Percentiles rank a stretch among this genome's conserved stretches.
phyloP scores from a whole-genome alignment of 2,329 filamentous ascomycete genomes.

The Fonsecaea pedrosoi region DNA sequence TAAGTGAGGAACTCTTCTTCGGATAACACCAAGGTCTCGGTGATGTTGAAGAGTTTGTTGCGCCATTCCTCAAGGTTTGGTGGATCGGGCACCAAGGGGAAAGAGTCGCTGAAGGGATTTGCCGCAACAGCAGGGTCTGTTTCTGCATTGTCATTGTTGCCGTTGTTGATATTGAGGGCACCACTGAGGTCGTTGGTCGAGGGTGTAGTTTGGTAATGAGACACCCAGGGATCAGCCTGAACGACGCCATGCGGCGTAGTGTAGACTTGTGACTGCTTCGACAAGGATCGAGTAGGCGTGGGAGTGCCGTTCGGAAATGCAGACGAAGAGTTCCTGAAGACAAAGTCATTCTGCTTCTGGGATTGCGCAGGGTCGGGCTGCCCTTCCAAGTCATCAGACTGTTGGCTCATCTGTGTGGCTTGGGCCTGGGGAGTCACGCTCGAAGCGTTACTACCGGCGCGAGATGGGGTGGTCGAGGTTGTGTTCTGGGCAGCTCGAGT shows the following conservation, averaged over 20 bases:
- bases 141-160: conserved; percentile 15
- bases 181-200: conserved; percentile 3
- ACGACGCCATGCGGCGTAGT: conserved; percentile 31
- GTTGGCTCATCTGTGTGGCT: conserved; percentile 7
- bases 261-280: conserved; percentile 31
- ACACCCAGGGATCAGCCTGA: conserved; percentile 32
- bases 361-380: conserved; percentile 9
- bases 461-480: conserved; percentile 25
- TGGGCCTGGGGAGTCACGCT: conserved; percentile 14
- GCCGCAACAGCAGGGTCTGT: conserved; percentile 24
- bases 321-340: conserved; percentile 36
- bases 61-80: conserved; percentile 74
- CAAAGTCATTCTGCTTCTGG: conserved; percentile 25
- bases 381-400: conserved; percentile 17
- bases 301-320: conserved; percentile 34
- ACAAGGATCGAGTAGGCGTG: conserved; percentile 16
- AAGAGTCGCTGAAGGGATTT: conserved; percentile 35
- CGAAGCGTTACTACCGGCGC: conserved; percentile 10
- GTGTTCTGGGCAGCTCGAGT: conserved; percentile 24
- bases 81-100: conserved; percentile 61
- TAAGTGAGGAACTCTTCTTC: conserved; percentile 80
- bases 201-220: conserved; percentile 15
- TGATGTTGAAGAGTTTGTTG: conserved; percentile 75
- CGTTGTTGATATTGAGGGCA: conserved; percentile 1
- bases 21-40: conserved; percentile 73